Percentiles rank a stretch among this genome's conserved stretches.
These are phyloP conservation scores for Nicotiana undulata DNA, from an alignment of 257 asterid genomes.

Conservation along the genomic window DNA sequence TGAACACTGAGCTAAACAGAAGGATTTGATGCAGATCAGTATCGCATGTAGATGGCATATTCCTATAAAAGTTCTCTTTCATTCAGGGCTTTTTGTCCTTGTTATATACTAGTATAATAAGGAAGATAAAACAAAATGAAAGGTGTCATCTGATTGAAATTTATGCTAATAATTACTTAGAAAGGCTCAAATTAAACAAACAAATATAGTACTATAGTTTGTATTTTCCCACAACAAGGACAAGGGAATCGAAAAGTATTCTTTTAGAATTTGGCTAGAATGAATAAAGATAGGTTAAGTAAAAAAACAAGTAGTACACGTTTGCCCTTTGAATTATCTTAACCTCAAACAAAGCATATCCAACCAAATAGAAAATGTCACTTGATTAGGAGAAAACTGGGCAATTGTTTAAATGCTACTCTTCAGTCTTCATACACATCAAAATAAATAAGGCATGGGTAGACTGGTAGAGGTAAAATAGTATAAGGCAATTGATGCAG, in stretches of 20 bases:
- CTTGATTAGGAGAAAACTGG: neutral
- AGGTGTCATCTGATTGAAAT: neutral
- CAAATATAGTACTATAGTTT: neutral
- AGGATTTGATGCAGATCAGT: neutral
- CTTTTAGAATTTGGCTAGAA: neutral
- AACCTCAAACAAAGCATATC: neutral
- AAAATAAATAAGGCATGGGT: neutral
- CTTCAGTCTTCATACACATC: neutral
- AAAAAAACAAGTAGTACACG: neutral
- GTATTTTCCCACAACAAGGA: neutral
- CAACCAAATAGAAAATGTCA: neutral
- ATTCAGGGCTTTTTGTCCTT: neutral
- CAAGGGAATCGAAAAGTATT: neutral
- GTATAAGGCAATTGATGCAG: neutral
- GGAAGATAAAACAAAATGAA: neutral
- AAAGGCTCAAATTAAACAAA: neutral
- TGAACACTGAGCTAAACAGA: neutral
- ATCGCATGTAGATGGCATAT: neutral
- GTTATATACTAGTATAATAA: neutral
- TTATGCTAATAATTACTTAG: neutral
- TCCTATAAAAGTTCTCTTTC: neutral
- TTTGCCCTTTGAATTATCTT: neutral
- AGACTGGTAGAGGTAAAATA: too few species aligned
- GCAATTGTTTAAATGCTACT: neutral
- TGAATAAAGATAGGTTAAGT: neutral